Evolutionary conservation across 2,329 filamentous ascomycete genomes (phyloP).

Genomic region (Claviceps lovelessii): DNA sequence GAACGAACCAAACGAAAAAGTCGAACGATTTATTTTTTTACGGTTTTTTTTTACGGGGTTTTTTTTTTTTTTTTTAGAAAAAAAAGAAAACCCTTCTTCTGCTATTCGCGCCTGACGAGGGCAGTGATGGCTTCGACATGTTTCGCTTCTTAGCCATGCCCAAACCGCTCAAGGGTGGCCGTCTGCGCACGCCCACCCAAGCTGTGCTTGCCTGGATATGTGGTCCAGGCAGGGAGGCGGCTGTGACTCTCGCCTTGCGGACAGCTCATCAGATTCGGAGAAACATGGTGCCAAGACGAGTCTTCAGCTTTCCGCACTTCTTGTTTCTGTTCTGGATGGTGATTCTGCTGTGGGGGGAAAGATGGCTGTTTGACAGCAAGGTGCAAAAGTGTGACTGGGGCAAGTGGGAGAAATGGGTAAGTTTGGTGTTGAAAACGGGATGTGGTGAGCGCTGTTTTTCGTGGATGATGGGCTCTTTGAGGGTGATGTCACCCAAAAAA

Average conservation of each 20-base stretch:
- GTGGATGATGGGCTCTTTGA: neutral
- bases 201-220: conserved; percentile 20
- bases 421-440: conserved; percentile 11
- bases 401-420: conserved; percentile 86
- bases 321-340: conserved; percentile 62
- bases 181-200: neutral
- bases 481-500: neutral
- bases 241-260: conserved; percentile 17
- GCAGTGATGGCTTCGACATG: conserved; percentile 19
- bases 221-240: conserved; percentile 26
- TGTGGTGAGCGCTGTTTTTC: too few species aligned
- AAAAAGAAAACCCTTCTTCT: neutral
- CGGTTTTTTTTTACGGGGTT: too few species aligned
- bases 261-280: conserved; percentile 14
- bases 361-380: conserved; percentile 57
- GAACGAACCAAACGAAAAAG: neutral
- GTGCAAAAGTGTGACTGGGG: conserved; percentile 67
- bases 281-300: conserved; percentile 35
- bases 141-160: conserved; percentile 5
- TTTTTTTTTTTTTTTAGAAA: neutral
- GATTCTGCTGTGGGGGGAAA: conserved; percentile 72
- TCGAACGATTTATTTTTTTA: neutral
- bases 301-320: conserved; percentile 50
- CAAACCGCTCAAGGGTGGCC: conserved; percentile 3
- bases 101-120: neutral